Base-by-base conservation (phyloP, 371 early-diverging fungal species). In the Nematocida sp. region DNA sequence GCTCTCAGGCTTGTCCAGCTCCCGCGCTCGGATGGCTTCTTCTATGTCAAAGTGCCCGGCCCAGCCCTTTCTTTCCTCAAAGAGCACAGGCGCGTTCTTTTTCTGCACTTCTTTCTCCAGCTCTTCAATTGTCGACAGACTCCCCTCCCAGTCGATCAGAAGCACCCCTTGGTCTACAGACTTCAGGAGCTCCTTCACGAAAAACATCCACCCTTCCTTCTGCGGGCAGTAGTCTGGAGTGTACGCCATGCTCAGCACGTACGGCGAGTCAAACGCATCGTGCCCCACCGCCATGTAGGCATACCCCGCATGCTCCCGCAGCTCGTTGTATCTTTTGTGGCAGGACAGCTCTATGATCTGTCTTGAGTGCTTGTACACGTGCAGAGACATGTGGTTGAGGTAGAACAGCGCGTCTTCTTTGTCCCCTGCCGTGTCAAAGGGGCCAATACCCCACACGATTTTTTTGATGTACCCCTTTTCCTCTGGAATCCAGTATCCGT, bases 251-350 rank as follows among this genome's bases (percentile, higher is more conserved):
- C 27, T 19, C 11, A 70, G 25, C 15, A 70, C 36, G 49, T 70
- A 70, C 21, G 74, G 74, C 8, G 74, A 40, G 31, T 70, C 74
- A 62, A 70, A 70, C 1, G 74, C 74, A 60, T 70, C 74, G 36
- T 70, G 60, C 27, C 74, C 51, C 29, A 48, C 46, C 11, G 74
- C 74, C 17, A 70, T 8, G 45, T 60, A 70, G 0, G 62, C 62
- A 40, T 70, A 57, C 45, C 74, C 74, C 23, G 58, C 74, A 23
- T 70, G 58, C 25, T 70, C 74, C 29, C 74, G 8, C 11, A 70
- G 40, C 36, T 70, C 74, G 21, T 70, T 70, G 38, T 62, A 62
- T 23, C 74, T 70, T 38, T 57, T 38, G 27, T 70, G 37, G 2
- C 49, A 27, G 15, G 25, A 31, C 0, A 70, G 40, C 50, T 70